Percentiles rank a stretch among this genome's conserved stretches.
phyloP scores from a whole-genome alignment of 441 rosid species.

The Corymbia citriodora region DNA sequence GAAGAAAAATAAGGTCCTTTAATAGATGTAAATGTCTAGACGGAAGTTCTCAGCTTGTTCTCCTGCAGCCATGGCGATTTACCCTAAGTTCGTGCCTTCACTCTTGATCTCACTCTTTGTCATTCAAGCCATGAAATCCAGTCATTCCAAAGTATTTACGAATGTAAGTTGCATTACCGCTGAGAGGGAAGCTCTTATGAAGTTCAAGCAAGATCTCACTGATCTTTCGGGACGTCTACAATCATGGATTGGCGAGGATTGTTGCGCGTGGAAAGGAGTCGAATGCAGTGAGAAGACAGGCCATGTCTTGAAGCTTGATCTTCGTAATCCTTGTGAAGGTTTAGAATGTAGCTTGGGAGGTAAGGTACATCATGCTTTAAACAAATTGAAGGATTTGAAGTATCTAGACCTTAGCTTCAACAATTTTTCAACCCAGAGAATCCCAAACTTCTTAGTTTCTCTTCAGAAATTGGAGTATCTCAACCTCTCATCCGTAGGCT shows the following conservation, averaged over 20 bases:
- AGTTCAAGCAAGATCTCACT: not conserved
- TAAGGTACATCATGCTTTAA: not conserved
- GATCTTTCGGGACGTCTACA: not conserved
- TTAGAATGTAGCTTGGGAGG: not conserved
- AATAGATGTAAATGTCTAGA: no score
- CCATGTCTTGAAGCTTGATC: not conserved
- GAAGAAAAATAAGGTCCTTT: no score
- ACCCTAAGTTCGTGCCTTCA: not conserved
- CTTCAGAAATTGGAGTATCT: not conserved
- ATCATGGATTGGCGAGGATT: not conserved
- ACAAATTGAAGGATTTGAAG: not conserved
- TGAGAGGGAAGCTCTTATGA: not conserved
- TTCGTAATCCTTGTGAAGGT: not conserved
- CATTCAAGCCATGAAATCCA: not conserved
- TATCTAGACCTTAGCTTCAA: not conserved
- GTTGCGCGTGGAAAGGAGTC: not conserved
- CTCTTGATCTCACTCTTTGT: not conserved
- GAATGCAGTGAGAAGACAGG: not conserved
- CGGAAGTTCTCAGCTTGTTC: not conserved
- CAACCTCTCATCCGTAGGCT: not conserved
- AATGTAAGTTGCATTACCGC: not conserved
- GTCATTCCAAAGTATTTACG: not conserved
- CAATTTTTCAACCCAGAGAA: not conserved
- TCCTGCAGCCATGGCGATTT: not conserved
- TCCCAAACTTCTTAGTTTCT: not conserved